A percentile compares a stretch with the other conserved stretches of the same genome.
These are phyloP conservation scores for Macrotyloma uniflorum DNA, from an alignment of 306 rosid species.

Conservation along the genomic window DNA sequence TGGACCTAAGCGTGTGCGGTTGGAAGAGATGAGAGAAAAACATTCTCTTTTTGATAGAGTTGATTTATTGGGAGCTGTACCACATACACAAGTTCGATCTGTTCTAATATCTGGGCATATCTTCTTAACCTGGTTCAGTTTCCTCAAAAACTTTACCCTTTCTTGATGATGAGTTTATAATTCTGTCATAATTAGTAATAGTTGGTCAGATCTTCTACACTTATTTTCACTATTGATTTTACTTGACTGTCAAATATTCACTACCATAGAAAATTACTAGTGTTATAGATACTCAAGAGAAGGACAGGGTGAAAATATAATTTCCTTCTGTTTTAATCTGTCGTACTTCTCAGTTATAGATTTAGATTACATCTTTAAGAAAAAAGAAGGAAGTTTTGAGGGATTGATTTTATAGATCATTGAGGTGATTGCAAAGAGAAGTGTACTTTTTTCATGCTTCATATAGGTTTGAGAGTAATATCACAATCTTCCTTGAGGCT, in stretches of 20 bases:
- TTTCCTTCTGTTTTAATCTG: background rate
- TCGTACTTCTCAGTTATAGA: background rate
- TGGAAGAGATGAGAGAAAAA: conserved; percentile 92
- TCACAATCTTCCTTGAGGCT: background rate
- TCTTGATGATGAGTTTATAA: background rate
- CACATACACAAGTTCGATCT: conserved; percentile 75
- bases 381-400: background rate
- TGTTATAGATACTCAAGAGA: background rate
- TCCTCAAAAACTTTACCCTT: background rate
- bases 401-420: background rate
- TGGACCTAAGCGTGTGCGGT: conserved; percentile 82
- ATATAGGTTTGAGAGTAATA: background rate
- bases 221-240: conserved; percentile 2
- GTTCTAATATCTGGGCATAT: conserved; percentile 82
- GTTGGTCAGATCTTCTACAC: background rate
- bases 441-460: background rate
- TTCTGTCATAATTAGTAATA: conserved; percentile 23
- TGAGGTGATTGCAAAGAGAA: too few relatives aligned
- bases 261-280: background rate
- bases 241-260: conserved; percentile 4
- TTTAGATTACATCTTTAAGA: conserved; percentile 8
- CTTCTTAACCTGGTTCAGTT: conserved; percentile 74
- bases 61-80: conserved; percentile 85
- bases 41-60: conserved; percentile 86
- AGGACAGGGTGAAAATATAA: background rate